A percentile compares a stretch with the other conserved stretches of the same genome.
Evolutionary conservation across 73 alveolate genomes (phyloP).

Genomic region (Tetrahymena thermophila): DNA sequence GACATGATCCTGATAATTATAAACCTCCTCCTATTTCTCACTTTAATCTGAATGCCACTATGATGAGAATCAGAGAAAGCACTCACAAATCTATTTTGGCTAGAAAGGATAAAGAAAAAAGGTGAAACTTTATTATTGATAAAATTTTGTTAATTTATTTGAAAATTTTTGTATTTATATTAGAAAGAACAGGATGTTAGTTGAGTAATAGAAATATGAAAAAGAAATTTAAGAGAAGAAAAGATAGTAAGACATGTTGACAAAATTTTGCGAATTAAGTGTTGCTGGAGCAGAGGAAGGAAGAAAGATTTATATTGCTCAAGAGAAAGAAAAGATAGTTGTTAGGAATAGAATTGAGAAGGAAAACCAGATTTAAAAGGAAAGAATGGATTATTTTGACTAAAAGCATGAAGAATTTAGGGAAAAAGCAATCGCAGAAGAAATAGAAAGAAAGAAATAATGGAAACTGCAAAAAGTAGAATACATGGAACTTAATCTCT

Average conservation of each 20-base stretch:
- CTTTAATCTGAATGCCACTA: not conserved
- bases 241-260: not conserved
- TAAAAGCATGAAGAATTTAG: not conserved
- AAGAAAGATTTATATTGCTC: not conserved
- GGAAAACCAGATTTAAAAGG: not conserved
- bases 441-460: not conserved
- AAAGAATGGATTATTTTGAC: not conserved
- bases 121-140: not conserved
- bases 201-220: not conserved
- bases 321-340: not conserved
- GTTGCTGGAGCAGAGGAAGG: not conserved
- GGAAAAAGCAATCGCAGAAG: not conserved
- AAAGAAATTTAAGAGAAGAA: not conserved
- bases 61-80: not conserved
- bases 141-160: not conserved
- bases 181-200: not conserved
- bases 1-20: not conserved
- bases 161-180: not conserved
- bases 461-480: not conserved
- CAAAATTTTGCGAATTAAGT: not conserved
- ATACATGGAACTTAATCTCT: not conserved
- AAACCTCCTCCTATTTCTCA: not conserved
- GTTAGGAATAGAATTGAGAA: not conserved
- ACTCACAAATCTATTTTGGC: not conserved
- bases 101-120: not conserved